Conservation (phyloP, 2,329 filamentous ascomycete genomes). For the Helminthosporium solani region DNA sequence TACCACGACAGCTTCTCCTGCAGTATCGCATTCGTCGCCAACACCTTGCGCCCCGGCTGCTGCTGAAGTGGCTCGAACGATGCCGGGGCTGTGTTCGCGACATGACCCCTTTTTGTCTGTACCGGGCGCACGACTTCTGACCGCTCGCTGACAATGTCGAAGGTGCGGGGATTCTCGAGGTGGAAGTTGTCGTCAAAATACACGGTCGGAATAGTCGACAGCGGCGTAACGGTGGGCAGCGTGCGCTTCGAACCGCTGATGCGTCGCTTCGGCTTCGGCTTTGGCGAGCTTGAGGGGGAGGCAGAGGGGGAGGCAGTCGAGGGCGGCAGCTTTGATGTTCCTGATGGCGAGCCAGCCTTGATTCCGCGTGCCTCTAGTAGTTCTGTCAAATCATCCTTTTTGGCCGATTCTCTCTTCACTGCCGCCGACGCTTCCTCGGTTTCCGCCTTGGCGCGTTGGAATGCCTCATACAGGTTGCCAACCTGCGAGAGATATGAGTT, state of each 20-base stretch:
- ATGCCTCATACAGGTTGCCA: conserved; percentile 82
- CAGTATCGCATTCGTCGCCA: conserved; percentile 94
- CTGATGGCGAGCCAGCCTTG: conserved; percentile 35
- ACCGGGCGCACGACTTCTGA: conserved; percentile 85
- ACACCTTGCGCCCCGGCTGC: conserved; percentile 67
- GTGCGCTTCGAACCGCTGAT: conserved; percentile 59
- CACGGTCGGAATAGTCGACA: conserved; percentile 88
- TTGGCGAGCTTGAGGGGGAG: conserved; percentile 52
- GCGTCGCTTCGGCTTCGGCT: conserved; percentile 49
- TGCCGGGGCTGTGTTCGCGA: conserved; percentile 59
- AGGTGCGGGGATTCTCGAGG: conserved; percentile 91
- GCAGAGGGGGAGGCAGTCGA: conserved; percentile 49
- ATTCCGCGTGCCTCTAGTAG: conserved; percentile 48
- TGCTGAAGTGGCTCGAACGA: conserved; percentile 56
- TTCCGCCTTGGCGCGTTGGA: conserved; percentile 78
- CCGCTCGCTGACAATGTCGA: conserved; percentile 93
- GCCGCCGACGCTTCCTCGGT: conserved; percentile 59
- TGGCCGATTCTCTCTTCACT: conserved; percentile 49
- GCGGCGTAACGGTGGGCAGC: conserved; percentile 72
- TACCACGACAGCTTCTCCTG: conserved; percentile 99
- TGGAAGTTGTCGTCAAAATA: conserved; percentile 97
- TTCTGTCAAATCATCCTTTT: conserved; percentile 52
- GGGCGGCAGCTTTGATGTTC: conserved; percentile 44
- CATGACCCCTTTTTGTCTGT: conserved; percentile 50
- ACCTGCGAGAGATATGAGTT: conserved; percentile 82